Evolutionary conservation across 306 rosid genomes (phyloP), one percentile per base, ranked within the genome.

Genomic region (Citrullus colocynthis): DNA sequence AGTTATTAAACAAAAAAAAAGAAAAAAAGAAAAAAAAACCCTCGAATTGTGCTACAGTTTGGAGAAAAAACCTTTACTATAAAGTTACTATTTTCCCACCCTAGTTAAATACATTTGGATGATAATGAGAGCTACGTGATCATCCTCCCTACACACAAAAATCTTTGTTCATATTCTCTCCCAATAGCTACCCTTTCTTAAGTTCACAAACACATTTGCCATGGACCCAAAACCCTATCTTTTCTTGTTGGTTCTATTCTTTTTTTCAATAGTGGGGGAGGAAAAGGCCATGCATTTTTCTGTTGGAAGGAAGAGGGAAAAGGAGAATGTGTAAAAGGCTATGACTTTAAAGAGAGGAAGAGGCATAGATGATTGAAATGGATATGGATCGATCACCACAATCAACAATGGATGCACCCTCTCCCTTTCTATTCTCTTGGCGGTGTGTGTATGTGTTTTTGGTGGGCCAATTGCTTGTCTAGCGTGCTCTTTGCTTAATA

Each of bases 391-490:
- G 20, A 36, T 24, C 28, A 24, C 20, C 20, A 16, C 16, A 36
- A 7, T 64, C 24, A 37, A 4, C 48, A 17, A 45, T 28, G 15
- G 44, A 32, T 63, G 70, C 18, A 34, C 37, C 37, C 17, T 60
- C 17, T 24, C 16, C 14, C 15, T 60, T 63, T 34, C 44, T 45
- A 10, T 15, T 45, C 20, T 63, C 70, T 63, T 37, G 71, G 52
- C 52, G 54, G 74, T 81, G 80, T 80, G 83, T 80, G 78, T 77
- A 58, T 79, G 59, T 18, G 7, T 24, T 82, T 51, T 78, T 72
- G 78, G 96, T 93, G 98, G 98, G 90, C 83, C 98, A 90, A 45
- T 66, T 83, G 81, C 78, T 78, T 90, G 97, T 90, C 97, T 88
- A 87, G 97, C 98, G 89, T 89, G 97, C 96, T 89, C 77, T 82